Conservation (phyloP, 331 rosid genomes). For the Stylosanthes scabra region DNA sequence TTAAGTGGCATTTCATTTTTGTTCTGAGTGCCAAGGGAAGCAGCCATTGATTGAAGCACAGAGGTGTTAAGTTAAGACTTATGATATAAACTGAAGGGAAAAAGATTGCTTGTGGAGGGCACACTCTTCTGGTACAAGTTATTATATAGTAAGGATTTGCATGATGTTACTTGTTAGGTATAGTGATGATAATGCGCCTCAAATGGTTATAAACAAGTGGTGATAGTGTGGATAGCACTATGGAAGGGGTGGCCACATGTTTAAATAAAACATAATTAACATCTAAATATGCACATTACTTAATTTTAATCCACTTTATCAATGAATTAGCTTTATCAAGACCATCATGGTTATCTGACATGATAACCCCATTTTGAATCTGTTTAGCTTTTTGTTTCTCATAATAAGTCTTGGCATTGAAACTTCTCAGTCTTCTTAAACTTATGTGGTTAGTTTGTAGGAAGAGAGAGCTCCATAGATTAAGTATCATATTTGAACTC, state of each 20-base stretch:
- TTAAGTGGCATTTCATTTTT: conserved; percentile 26
- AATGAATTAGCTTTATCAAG: conserved; percentile 23
- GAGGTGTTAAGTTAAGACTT: background rate
- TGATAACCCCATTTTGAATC: background rate
- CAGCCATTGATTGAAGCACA: conserved; percentile 37
- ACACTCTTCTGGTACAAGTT: conserved; percentile 30
- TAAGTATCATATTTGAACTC: too few species aligned
- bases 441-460: too few species aligned
- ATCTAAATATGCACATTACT: too few species aligned
- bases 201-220: conserved; percentile 11
- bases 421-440: conserved; percentile 13
- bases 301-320: too few species aligned
- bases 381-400: background rate
- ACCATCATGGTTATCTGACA: conserved; percentile 8
- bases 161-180: background rate
- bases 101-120: conserved; percentile 33
- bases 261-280: conserved; percentile 21
- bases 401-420: background rate
- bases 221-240: conserved; percentile 40
- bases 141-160: conserved; percentile 28
- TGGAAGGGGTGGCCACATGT: conserved; percentile 23
- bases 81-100: conserved; percentile 12
- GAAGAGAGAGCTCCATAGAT: too few species aligned
- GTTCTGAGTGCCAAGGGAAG: conserved; percentile 28
- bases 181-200: conserved; percentile 28